Conservation (phyloP, 2,329 filamentous ascomycete species). For the Microcyclospora pomicola region DNA sequence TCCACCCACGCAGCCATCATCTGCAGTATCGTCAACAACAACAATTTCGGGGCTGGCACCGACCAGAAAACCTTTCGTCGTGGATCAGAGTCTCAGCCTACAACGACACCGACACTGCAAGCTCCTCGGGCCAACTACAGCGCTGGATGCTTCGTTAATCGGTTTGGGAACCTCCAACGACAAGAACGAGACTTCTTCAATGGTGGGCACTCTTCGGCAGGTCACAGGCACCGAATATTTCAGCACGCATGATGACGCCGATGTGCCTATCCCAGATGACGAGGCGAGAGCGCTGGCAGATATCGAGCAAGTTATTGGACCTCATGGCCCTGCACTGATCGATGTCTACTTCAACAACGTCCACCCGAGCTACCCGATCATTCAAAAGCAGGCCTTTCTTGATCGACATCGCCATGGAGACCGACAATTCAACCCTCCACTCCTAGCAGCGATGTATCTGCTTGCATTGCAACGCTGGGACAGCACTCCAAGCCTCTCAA, state of each 20-base stretch:
- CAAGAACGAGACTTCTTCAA: conserved; percentile 64
- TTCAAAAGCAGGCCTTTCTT: conserved; percentile 67
- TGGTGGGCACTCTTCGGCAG: conserved; percentile 50
- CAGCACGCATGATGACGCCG: conserved; percentile 61
- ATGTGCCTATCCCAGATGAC: conserved; percentile 58
- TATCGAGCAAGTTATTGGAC: conserved; percentile 62
- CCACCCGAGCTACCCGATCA: conserved; percentile 68
- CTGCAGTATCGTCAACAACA: neutral
- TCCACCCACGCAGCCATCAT: neutral
- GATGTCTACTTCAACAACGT: conserved; percentile 71
- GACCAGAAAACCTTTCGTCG: conserved; percentile 18
- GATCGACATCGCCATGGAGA: conserved; percentile 64
- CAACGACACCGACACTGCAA: conserved; percentile 68
- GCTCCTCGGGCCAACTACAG: conserved; percentile 70
- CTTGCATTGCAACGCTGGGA: conserved; percentile 83
- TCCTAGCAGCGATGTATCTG: conserved; percentile 71
- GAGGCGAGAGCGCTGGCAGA: conserved; percentile 53
- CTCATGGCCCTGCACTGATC: conserved; percentile 62
- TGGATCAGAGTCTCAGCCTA: conserved; percentile 48
- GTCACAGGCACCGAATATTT: conserved; percentile 69
- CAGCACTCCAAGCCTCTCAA: conserved; percentile 51
- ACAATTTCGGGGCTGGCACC: conserved; percentile 8
- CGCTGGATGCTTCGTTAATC: conserved; percentile 72
- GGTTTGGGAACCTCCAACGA: conserved; percentile 68
- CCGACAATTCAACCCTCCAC: conserved; percentile 58